Percentiles rank a stretch among this genome's conserved stretches.
These are phyloP conservation scores for Tetracentron sinense DNA, from an alignment of 164 flowering plant genomes.

Conservation along the genomic window DNA sequence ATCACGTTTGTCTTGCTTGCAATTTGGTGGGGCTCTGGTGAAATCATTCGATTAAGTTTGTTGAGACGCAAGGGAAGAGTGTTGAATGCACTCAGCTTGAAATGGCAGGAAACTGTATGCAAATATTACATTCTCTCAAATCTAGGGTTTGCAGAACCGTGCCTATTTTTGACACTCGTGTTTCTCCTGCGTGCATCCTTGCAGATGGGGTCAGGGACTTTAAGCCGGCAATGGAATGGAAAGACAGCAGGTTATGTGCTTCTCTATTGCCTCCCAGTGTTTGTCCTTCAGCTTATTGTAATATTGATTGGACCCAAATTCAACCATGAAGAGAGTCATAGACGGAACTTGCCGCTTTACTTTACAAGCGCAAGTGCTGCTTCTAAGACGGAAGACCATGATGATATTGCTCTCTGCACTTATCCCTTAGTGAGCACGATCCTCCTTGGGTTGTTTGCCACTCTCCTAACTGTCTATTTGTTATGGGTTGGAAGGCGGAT, in stretches of 20 bases:
- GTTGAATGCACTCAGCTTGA: slow-evolving; percentile 35
- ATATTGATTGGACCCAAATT: slow-evolving; percentile 59
- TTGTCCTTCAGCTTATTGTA: slow-evolving; percentile 63
- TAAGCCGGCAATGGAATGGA: slow-evolving; percentile 66
- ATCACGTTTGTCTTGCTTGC: slow-evolving; percentile 53
- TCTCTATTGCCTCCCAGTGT: slow-evolving; percentile 68
- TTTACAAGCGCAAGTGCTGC: slow-evolving; percentile 44
- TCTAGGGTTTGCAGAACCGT: slow-evolving; percentile 95
- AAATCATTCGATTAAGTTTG: slow-evolving; percentile 60
- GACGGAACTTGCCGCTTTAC: slow-evolving; percentile 42
- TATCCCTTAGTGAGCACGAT: slow-evolving; percentile 84
- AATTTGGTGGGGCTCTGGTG: slow-evolving; percentile 88
- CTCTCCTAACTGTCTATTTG: slow-evolving; percentile 50
- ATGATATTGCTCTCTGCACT: slow-evolving; percentile 54
- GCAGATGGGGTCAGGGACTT: slow-evolving; percentile 56
- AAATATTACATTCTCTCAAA: slow-evolving; percentile 79
- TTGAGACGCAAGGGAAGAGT: slow-evolving; percentile 50
- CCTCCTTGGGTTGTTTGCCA: slow-evolving; percentile 64
- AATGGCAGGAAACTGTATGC: slow-evolving; percentile 90
- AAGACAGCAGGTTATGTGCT: slow-evolving; percentile 60
- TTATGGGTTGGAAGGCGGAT: slow-evolving; percentile 76
- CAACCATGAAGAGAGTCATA: slow-evolving; percentile 22
- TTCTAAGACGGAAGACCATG: slow-evolving; percentile 8
- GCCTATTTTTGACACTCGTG: slow-evolving; percentile 68
- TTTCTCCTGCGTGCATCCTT: slow-evolving; percentile 85